These are phyloP conservation scores for Hsuehochloa calcarea DNA, from an alignment of 176 grass and related monocot species.

Conservation along the genomic window DNA sequence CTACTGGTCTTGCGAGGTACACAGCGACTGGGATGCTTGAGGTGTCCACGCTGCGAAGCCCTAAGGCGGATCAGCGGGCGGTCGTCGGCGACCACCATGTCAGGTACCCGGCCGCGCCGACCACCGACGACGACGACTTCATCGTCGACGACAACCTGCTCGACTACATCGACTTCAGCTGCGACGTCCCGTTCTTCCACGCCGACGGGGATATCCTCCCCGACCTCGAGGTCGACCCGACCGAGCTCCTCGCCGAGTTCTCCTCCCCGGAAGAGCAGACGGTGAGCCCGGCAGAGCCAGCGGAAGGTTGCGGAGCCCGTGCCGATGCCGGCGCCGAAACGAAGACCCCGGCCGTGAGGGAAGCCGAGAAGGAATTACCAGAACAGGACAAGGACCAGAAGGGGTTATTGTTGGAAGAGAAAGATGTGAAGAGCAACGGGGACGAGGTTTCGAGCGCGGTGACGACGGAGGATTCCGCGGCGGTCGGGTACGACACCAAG, in stretches of 20 bases:
- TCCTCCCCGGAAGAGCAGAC: neutral
- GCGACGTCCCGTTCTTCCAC: conserved; percentile 52
- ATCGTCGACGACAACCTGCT: conserved; percentile 49
- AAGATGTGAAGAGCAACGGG: neutral
- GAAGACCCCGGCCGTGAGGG: neutral
- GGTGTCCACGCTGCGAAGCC: conserved; percentile 63
- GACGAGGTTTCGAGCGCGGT: conserved; percentile 32
- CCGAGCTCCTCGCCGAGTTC: conserved; percentile 78
- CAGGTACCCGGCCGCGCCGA: conserved; percentile 23
- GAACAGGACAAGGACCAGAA: neutral
- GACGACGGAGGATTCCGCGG: conserved; percentile 36
- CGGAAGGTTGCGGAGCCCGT: neutral
- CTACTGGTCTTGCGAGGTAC: conserved; percentile 13
- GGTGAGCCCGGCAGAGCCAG: neutral
- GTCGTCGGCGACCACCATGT: conserved; percentile 27
- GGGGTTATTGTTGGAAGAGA: conserved; percentile 3
- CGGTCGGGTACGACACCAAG: conserved; percentile 36
- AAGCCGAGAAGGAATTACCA: neutral
- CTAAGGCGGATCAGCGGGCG: conserved; percentile 26
- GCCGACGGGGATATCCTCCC: conserved; percentile 74
- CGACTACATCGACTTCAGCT: conserved; percentile 83
- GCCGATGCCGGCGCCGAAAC: neutral
- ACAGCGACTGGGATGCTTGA: conserved; percentile 58
- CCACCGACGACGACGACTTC: conserved; percentile 25
- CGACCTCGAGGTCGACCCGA: conserved; percentile 85